Evolutionary conservation across 2,329 filamentous ascomycete genomes (phyloP).

Genomic region (Claviceps sp.): DNA sequence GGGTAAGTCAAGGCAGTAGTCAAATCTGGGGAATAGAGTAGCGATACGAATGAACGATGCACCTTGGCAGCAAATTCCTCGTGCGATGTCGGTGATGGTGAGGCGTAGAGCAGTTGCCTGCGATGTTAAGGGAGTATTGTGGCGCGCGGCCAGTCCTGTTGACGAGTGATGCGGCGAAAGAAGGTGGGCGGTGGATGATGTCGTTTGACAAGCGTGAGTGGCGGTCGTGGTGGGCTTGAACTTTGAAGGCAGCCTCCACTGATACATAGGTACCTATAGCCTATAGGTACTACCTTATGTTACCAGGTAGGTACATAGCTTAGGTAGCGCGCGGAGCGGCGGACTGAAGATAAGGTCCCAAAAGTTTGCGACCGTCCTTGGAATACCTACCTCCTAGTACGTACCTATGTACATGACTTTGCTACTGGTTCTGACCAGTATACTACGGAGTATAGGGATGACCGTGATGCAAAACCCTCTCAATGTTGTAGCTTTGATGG

Average conservation of each 20-base stretch:
- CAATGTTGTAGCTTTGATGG: too few species aligned
- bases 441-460: too few species aligned
- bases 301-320: too few species aligned
- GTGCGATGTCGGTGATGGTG: conserved; percentile 3
- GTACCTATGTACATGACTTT: too few species aligned
- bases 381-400: too few species aligned
- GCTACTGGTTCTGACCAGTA: too few species aligned
- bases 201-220: conserved; percentile 12
- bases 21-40: background rate
- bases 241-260: conserved; percentile 10
- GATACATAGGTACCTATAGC: too few species aligned
- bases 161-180: conserved; percentile 10
- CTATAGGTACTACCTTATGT: too few species aligned
- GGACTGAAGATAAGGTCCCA: too few species aligned
- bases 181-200: conserved; percentile 13
- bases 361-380: too few species aligned
- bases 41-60: background rate
- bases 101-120: conserved; percentile 2
- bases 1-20: conserved; percentile 2
- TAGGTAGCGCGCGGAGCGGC: too few species aligned
- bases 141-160: conserved; percentile 8
- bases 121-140: conserved; percentile 5
- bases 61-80: background rate
- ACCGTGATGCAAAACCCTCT: too few species aligned
- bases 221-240: conserved; percentile 9